phyloP scores from a whole-genome alignment of 169 alveolate genomes.

The Theileria annulata region DNA sequence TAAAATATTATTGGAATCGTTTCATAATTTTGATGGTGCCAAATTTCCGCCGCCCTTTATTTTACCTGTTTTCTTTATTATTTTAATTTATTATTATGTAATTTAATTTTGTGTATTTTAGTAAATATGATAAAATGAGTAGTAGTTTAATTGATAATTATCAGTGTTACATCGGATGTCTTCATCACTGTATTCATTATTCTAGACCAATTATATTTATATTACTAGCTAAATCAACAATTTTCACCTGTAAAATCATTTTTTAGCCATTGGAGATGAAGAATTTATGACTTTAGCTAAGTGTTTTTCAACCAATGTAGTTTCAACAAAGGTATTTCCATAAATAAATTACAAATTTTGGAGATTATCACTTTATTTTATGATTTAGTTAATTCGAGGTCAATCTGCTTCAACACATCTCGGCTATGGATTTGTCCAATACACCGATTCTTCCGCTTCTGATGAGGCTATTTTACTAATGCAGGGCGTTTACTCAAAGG shows the following conservation, averaged over 20 bases:
- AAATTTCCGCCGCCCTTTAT: neutral
- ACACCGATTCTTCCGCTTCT: conserved; percentile 40
- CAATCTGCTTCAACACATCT: conserved; percentile 52
- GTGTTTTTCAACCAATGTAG: conserved; percentile 62
- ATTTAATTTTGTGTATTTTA: neutral
- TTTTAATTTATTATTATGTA: neutral
- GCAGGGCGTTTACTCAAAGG: conserved; percentile 65
- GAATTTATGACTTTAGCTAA: conserved; percentile 62
- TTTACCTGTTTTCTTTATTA: neutral
- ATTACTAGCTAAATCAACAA: neutral
- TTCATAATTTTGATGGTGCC: neutral
- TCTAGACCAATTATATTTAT: neutral
- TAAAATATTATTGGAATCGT: neutral
- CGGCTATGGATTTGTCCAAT: conserved; percentile 68
- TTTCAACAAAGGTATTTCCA: conserved; percentile 43
- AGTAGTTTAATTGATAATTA: conserved; percentile 51
- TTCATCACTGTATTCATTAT: conserved; percentile 42
- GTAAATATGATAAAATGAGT: conserved; percentile 24
- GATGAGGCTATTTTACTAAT: conserved; percentile 58
- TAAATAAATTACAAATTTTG: no score
- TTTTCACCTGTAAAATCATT: no score
- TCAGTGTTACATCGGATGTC: conserved; percentile 64
- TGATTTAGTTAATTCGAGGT: conserved; percentile 31
- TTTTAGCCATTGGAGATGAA: conserved; percentile 65
- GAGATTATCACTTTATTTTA: neutral